Evolutionary conservation across 139 green algal species (phyloP).

Genomic region (Chlamydomonas sphaeroides): DNA sequence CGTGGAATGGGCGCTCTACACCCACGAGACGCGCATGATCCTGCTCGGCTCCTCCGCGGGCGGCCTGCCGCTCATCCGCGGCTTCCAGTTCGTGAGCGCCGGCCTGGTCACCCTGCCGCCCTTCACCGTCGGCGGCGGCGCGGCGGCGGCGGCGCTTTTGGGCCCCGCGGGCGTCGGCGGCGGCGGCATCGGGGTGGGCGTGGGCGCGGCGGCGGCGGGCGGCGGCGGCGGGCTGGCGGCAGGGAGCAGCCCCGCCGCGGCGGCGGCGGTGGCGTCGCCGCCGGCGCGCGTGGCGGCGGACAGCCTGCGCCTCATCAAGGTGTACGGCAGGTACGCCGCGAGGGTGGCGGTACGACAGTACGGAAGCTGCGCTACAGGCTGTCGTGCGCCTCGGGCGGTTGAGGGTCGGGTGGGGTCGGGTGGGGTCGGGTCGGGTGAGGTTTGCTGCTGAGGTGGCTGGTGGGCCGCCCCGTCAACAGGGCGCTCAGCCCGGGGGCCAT

Average conservation of each 20-base stretch:
- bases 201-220: too few species aligned
- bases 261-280: slow-evolving; percentile 23
- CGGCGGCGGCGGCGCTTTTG: not conserved
- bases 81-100: slow-evolving; percentile 62
- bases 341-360: too few species aligned
- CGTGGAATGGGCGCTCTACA: slow-evolving; percentile 49
- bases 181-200: slow-evolving; percentile 4
- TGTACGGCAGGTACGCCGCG: slow-evolving; percentile 27
- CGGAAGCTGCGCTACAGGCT: too few species aligned
- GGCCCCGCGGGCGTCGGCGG: not conserved
- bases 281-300: not conserved
- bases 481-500: too few species aligned
- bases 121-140: slow-evolving; percentile 51
- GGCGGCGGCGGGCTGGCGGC: too few species aligned
- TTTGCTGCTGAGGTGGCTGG: too few species aligned
- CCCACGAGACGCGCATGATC: slow-evolving; percentile 68
- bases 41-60: slow-evolving; percentile 53
- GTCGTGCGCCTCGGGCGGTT: too few species aligned
- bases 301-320: slow-evolving; percentile 31
- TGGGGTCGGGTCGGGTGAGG: too few species aligned
- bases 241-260: not conserved
- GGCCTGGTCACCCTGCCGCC: slow-evolving; percentile 65
- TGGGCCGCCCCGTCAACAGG: too few species aligned
- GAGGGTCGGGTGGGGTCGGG: too few species aligned
- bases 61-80: slow-evolving; percentile 22